Conservation (phyloP, 2,329 filamentous ascomycete species). For the Fusarium sp. region DNA sequence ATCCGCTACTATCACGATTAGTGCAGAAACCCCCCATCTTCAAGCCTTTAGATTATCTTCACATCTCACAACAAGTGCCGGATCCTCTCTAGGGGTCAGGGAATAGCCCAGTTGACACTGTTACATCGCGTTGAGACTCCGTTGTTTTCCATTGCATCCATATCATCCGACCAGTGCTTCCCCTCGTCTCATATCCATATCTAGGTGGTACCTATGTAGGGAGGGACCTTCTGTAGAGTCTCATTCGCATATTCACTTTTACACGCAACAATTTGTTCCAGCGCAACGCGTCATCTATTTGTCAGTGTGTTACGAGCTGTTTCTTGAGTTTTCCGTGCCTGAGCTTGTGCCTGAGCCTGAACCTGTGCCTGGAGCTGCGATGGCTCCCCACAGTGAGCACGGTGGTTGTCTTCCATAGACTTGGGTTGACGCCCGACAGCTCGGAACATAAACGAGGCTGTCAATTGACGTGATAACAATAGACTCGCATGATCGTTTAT, state of each 20-base stretch:
- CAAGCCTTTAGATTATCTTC: slow-evolving; percentile 17
- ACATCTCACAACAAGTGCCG: slow-evolving; percentile 27
- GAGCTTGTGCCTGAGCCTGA: neutral
- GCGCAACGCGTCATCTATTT: slow-evolving; percentile 30
- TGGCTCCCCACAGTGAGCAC: slow-evolving; percentile 17
- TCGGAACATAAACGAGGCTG: slow-evolving; percentile 13
- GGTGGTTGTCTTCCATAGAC: neutral
- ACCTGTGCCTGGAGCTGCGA: neutral
- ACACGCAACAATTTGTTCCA: slow-evolving; percentile 9
- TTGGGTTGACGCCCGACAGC: slow-evolving; percentile 8
- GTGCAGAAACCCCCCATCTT: neutral
- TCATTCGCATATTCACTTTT: slow-evolving; percentile 31
- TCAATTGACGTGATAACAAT: slow-evolving; percentile 4
- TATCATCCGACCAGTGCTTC: slow-evolving; percentile 24
- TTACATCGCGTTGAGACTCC: slow-evolving; percentile 33
- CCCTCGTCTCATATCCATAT: slow-evolving; percentile 34
- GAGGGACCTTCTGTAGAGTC: slow-evolving; percentile 7
- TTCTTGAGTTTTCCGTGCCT: neutral
- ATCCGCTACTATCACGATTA: neutral
- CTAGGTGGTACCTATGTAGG: neutral
- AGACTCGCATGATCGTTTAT: slow-evolving; percentile 21
- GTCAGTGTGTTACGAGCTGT: slow-evolving; percentile 22
- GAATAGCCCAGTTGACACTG: slow-evolving; percentile 31
- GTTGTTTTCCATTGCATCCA: slow-evolving; percentile 7
- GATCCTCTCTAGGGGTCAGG: slow-evolving; percentile 30